These are phyloP conservation scores for Fusarium nygamai DNA, from an alignment of 2,329 filamentous ascomycete genomes.

Conservation along the genomic window DNA sequence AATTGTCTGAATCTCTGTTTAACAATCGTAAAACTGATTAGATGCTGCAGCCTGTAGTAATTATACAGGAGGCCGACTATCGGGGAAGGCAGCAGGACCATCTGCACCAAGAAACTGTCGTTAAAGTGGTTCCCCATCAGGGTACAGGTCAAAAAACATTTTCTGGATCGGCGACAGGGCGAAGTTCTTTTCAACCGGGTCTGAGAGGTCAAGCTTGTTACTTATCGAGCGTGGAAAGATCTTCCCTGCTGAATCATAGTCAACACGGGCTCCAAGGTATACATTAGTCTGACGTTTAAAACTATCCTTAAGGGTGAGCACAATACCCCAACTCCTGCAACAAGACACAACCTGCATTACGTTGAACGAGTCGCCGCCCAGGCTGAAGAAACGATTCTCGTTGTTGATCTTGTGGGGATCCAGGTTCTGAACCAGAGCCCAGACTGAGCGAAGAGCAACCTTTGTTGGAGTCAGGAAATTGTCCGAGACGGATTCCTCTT, in stretches of 20 bases:
- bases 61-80: too few species aligned
- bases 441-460: background rate
- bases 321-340: background rate
- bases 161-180: constrained; percentile 55
- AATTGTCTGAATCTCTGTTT: too few species aligned
- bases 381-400: background rate
- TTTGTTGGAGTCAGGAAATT: background rate
- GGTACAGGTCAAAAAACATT: constrained; percentile 50
- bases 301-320: background rate
- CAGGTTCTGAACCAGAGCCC: background rate
- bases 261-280: background rate
- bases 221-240: background rate
- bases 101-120: constrained; percentile 53
- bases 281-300: background rate
- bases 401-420: background rate
- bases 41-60: too few species aligned
- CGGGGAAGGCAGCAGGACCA: too few species aligned
- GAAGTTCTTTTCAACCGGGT: constrained; percentile 41
- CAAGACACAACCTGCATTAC: background rate
- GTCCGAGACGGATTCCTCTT: background rate
- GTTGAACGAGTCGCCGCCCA: background rate
- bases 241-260: background rate
- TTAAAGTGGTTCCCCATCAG: constrained; percentile 51
- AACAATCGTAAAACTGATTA: too few species aligned
- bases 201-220: background rate